These are phyloP conservation scores for Acarospora socialis DNA, from an alignment of 2,329 filamentous ascomycete species.

Conservation along the genomic window DNA sequence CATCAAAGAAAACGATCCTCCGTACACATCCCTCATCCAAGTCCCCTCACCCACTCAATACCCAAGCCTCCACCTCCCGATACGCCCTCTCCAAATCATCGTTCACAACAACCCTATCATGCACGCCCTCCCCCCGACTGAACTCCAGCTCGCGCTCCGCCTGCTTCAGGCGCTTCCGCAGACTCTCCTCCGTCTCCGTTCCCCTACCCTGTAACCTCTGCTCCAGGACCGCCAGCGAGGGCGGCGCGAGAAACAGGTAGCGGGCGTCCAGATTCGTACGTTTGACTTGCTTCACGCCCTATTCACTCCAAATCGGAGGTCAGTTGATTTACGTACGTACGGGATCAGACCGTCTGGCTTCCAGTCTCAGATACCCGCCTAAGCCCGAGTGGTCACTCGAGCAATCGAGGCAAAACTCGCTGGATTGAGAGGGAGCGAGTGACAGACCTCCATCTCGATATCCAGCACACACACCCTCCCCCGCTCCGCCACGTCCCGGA, in stretches of 20 bases:
- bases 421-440: too few relatives aligned
- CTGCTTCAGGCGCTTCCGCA: slow-evolving; percentile 55
- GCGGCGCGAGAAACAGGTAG: slow-evolving; percentile 76
- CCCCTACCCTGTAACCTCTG: slow-evolving; percentile 56
- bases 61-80: slow-evolving; percentile 37
- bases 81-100: slow-evolving; percentile 48
- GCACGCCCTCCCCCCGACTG: slow-evolving; percentile 50
- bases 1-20: too few relatives aligned
- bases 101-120: slow-evolving; percentile 53
- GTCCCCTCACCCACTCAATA: slow-evolving; percentile 30
- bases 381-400: too few relatives aligned
- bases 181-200: slow-evolving; percentile 61
- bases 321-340: too few relatives aligned
- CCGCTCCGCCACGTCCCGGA: slow-evolving; percentile 57
- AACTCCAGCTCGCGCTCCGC: slow-evolving; percentile 63
- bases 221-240: slow-evolving; percentile 60
- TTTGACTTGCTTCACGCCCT: slow-evolving; percentile 88
- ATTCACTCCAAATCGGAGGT: slow-evolving; percentile 5
- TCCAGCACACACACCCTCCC: slow-evolving; percentile 71
- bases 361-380: too few relatives aligned
- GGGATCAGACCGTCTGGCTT: too few relatives aligned
- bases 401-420: too few relatives aligned
- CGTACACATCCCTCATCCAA: too few relatives aligned
- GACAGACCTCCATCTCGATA: slow-evolving; percentile 81
- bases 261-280: slow-evolving; percentile 57